These are phyloP conservation scores for Coemansia sp. DNA, from an alignment of 192 early-diverging fungal genomes.

Conservation along the genomic window DNA sequence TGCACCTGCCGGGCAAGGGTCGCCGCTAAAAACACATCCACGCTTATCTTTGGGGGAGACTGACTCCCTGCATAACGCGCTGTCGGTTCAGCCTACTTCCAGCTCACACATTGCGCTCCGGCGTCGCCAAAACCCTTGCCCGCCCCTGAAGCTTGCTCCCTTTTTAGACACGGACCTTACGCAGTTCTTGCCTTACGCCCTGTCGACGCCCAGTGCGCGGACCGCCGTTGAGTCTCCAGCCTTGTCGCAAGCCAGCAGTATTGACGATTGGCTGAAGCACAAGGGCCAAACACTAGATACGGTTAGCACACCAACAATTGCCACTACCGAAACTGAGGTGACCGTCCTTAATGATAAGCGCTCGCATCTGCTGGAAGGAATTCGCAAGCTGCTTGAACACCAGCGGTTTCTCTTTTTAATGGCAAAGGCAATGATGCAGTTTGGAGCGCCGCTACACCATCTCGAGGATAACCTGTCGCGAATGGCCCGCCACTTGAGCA, in stretches of 20 bases:
- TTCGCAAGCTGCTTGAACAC: slow-evolving; percentile 54
- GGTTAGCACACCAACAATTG: background rate
- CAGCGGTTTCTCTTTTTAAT: slow-evolving; percentile 58
- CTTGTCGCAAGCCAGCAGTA: slow-evolving; percentile 5
- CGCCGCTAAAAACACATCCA: too few species aligned
- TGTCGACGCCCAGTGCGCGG: slow-evolving; percentile 17
- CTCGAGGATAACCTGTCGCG: slow-evolving; percentile 58
- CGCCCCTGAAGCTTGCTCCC: slow-evolving; percentile 1
- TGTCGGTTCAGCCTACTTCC: too few species aligned
- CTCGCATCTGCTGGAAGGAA: slow-evolving; percentile 8
- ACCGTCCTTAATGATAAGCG: slow-evolving; percentile 5
- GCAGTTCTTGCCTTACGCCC: slow-evolving; percentile 21
- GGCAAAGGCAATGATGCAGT: slow-evolving; percentile 61
- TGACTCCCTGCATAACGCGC: too few species aligned
- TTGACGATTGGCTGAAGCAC: slow-evolving; percentile 9
- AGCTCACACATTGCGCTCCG: background rate
- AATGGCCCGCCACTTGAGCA: slow-evolving; percentile 52
- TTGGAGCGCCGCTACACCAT: slow-evolving; percentile 61
- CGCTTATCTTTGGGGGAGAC: too few species aligned
- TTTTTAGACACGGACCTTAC: slow-evolving; percentile 12
- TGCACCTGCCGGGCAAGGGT: too few species aligned
- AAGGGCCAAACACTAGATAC: background rate
- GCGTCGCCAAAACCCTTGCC: background rate
- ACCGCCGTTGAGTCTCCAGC: slow-evolving; percentile 8
- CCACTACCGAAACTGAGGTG: background rate